These are phyloP conservation scores for Piper betle DNA, from an alignment of 164 flowering plant genomes.

Conservation along the genomic window DNA sequence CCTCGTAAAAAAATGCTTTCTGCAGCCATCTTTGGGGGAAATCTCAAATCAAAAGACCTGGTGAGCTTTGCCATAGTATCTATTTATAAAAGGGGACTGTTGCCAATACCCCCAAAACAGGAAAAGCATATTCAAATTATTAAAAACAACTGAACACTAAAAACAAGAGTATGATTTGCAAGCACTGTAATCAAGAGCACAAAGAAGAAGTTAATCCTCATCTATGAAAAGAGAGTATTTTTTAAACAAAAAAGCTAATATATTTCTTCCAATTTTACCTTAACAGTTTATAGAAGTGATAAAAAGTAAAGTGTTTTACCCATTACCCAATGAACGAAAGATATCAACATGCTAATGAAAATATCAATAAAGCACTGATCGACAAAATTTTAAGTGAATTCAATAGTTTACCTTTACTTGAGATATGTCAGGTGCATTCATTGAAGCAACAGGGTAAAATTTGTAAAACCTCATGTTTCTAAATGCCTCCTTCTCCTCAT, in stretches of 20 bases:
- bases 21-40: background rate
- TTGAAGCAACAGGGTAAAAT: conserved; percentile 75
- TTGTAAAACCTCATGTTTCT: conserved; percentile 75
- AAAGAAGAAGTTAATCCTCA: background rate
- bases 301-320: background rate
- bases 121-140: no score
- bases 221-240: no score
- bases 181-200: background rate
- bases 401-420: conserved; percentile 66
- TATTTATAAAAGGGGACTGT: conserved; percentile 69
- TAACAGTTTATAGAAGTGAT: no score
- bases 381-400: no score
- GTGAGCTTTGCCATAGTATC: conserved; percentile 89
- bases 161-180: background rate
- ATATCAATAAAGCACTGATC: no score
- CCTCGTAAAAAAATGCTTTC: background rate
- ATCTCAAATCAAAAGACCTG: conserved; percentile 31
- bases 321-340: background rate
- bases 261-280: no score
- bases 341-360: no score
- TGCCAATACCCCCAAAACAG: background rate
- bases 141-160: background rate
- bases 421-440: conserved; percentile 75
- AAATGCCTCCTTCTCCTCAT: conserved; percentile 49
- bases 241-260: no score